A percentile compares a stretch with the other conserved stretches of the same genome.
phyloP scores from a whole-genome alignment of 495 filamentous ascomycete genomes.

The Penicillium bovifimosum region DNA sequence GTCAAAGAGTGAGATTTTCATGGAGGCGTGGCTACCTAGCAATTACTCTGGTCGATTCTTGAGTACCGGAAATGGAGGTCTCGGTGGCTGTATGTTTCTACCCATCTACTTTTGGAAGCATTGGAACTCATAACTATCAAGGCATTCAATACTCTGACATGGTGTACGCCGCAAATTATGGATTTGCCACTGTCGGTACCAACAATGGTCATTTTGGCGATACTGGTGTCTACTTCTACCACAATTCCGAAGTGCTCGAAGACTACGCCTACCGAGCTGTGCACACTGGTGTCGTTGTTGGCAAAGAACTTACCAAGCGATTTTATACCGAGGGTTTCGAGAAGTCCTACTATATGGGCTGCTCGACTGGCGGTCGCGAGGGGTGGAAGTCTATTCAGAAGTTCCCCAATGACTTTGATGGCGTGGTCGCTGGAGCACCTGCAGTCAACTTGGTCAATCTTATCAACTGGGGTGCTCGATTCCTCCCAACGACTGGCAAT shows the following conservation, averaged over 20 bases:
- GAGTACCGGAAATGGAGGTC: conserved; percentile 53
- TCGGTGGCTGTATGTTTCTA: conserved; percentile 47
- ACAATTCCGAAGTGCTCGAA: conserved; percentile 45
- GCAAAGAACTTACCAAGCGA: conserved; percentile 42
- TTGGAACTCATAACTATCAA: conserved; percentile 1
- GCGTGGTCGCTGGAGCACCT: conserved; percentile 57
- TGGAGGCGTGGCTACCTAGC: conserved; percentile 56
- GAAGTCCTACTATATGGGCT: conserved; percentile 53
- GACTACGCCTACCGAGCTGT: conserved; percentile 46
- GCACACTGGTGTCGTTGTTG: conserved; percentile 49
- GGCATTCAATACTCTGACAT: conserved; percentile 46
- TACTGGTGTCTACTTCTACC: conserved; percentile 44
- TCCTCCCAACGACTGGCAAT: conserved; percentile 46
- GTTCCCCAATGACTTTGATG: conserved; percentile 56
- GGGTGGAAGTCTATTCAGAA: conserved; percentile 48
- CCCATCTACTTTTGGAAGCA: too few species aligned
- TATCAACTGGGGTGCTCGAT: conserved; percentile 49
- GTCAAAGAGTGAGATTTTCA: conserved; percentile 47
- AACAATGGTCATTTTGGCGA: conserved; percentile 57
- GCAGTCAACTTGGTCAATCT: conserved; percentile 47
- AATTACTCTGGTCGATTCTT: conserved; percentile 48
- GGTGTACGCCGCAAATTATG: conserved; percentile 37
- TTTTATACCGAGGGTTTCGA: conserved; percentile 43
- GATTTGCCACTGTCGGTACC: conserved; percentile 52
- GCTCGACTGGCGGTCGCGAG: conserved; percentile 52